Evolutionary conservation across 2,329 filamentous ascomycete species (phyloP), one percentile per base, ranked within the genome.

Genomic region (Nannizziopsis arthrosporioides): DNA sequence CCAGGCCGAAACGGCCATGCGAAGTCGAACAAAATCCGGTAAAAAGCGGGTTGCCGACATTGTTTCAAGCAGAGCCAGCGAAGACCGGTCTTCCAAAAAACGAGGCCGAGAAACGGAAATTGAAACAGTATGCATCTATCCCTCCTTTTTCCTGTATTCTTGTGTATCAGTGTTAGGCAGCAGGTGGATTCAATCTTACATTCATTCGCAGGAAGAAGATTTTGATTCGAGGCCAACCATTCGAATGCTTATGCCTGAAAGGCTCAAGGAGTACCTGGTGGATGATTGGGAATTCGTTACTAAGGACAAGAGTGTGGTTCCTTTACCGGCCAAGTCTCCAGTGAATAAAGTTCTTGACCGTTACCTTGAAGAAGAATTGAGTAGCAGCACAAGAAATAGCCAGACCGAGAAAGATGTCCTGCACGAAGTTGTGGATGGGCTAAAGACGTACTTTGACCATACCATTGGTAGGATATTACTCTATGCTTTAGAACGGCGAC

Each of bases 221-320:
- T 98, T 94, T 63, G 80, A 88, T 61, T 75, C 77, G 53, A 81
- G 88, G 50, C 89, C 90, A 15, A 86, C 87, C 14, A 83, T 98
- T 59, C 85, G 87, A 58, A 77, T 98, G 37, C 76, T 82, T 43
- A 81, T 96, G 54, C 88, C 92, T 0, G 92, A 96, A 61, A 80
- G 84, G 55, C 75, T 98, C 55, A 95, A 96, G 70, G 86, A 85
- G 12, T 76, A 94, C 53, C 78, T 98, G 2, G 92, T 98, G 17
- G 92, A 98, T 63, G 92, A 98, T 65, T 98, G 92, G 92, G 92
- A 98, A 66, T 94, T 95, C 59, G 81, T 98, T 53, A 98, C 92
- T 49, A 96, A 95, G 70, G 92, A 93, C 62, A 80, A 87, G 57
- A 85, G 90, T 61, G 80, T 96, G 3, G 86, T 95, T 30, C 82